Base-by-base conservation (phyloP, 2,329 filamentous ascomycete genomes). In the Capronia epimyces region DNA sequence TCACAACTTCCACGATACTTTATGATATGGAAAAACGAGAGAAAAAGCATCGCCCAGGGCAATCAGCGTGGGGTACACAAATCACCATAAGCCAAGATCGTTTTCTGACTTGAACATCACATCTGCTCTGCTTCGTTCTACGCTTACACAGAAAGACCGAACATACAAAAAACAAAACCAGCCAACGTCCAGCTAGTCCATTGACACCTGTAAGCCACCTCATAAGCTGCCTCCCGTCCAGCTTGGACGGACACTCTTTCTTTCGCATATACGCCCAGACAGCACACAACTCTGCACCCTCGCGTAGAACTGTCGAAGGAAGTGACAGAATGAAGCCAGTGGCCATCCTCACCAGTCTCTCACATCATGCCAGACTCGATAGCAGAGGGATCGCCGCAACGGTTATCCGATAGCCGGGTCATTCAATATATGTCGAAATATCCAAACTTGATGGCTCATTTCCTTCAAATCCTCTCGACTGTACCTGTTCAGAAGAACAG, bases 401-500 rank as follows among this genome's bases (percentile, higher is more conserved):
- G 7, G 7, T n/a, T 8, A 3, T 12, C 13, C 29, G 12, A 3
- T 12, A 6, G 13, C 29, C n/a, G 29, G 7, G 29, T 8, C 29
- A 32, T 12, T 10, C 7, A 32, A 32, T 8, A 12, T 9, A 42
- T n/a, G n/a, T 21, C 15, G n/a, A 20, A 20, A 34, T 54, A 54
- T 47, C 51, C 47, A 50, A 52, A 40, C 40, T 8, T 21, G 15
- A 44, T 41, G 3, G 32, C 34, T 22, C 25, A 9, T 12, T 16
- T 27, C 36, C 21, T n/a, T 40, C 5, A 7, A 36, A 13, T 18
- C 7, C 3, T 13, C 25, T 18, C 8, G 7, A 16, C 34, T 18
- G 2, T 6, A 21, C 18, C 21, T 13, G 31, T 36, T 77, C 83
- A 98, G 71, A 98, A 98, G 76, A 98, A 89, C 70, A 97, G 81